phyloP scores from a whole-genome alignment of 2,329 filamentous ascomycete species.

The Pseudocercospora vitis region DNA sequence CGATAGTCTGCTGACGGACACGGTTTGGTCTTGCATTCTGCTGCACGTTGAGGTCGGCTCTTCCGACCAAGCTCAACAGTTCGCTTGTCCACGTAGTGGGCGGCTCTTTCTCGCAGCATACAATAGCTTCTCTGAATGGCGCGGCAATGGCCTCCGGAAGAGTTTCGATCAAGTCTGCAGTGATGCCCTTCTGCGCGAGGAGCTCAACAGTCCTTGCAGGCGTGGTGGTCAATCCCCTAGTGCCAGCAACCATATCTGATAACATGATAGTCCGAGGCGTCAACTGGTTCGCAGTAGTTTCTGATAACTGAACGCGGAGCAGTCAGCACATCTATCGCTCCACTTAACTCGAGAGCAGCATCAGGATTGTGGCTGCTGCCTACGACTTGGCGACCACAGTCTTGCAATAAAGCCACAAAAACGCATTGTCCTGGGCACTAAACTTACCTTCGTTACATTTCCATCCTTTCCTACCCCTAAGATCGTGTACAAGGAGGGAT shows the following conservation, averaged over 20 bases:
- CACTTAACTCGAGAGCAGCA: no score
- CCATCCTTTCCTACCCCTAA: slow-evolving; percentile 24
- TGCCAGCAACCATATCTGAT: slow-evolving; percentile 29
- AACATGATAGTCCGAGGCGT: slow-evolving; percentile 31
- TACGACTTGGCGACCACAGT: no score
- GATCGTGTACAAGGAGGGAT: slow-evolving; percentile 30
- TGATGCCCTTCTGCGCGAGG: slow-evolving; percentile 70
- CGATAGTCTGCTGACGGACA: not conserved
- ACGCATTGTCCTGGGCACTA: no score
- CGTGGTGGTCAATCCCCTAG: slow-evolving; percentile 25
- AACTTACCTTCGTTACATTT: no score
- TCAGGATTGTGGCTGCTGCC: no score
- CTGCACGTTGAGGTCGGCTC: slow-evolving; percentile 68
- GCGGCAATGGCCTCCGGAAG: slow-evolving; percentile 81
- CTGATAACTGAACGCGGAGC: no score
- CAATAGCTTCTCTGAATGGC: slow-evolving; percentile 78
- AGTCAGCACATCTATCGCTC: no score
- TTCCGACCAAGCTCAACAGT: slow-evolving; percentile 72
- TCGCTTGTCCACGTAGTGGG: slow-evolving; percentile 72
- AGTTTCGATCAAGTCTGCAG: slow-evolving; percentile 68
- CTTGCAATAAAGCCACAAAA: no score
- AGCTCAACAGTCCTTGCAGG: slow-evolving; percentile 49
- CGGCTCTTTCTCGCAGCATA: slow-evolving; percentile 79
- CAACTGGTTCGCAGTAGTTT: slow-evolving; percentile 15
- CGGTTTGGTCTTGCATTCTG: not conserved